Conservation (phyloP, 2,329 filamentous ascomycete species). For the Trichophyton mentagrophytes region DNA sequence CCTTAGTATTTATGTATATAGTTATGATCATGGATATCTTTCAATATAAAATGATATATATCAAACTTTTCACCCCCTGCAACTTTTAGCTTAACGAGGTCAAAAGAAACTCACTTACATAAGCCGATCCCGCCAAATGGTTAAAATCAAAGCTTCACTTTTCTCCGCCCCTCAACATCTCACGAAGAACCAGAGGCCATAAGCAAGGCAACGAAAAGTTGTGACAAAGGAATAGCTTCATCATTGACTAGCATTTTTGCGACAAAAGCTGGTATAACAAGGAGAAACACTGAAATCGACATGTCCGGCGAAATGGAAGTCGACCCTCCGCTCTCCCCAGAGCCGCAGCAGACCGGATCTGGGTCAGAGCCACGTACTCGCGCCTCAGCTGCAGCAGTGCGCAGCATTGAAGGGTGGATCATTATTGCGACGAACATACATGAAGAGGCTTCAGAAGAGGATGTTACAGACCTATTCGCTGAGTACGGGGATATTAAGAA, state of each 20-base stretch:
- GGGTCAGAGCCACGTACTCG: conserved; percentile 32
- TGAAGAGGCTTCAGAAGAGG: conserved; percentile 55
- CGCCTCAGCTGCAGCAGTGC: conserved; percentile 43
- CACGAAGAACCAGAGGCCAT: background rate
- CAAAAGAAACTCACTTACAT: background rate
- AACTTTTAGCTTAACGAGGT: background rate
- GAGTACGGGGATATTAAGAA: conserved; percentile 58
- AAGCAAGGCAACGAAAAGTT: background rate
- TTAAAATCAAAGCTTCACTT: background rate
- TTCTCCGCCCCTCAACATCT: background rate
- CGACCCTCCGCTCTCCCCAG: conserved; percentile 26
- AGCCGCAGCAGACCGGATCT: conserved; percentile 20
- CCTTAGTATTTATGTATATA: background rate
- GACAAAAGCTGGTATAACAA: background rate
- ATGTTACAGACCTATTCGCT: conserved; percentile 52
- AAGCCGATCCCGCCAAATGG: background rate
- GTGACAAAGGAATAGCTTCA: background rate
- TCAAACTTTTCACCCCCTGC: background rate
- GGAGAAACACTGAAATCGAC: conserved; percentile 2
- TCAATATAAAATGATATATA: background rate
- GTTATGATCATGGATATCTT: background rate
- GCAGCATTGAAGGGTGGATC: conserved; percentile 58
- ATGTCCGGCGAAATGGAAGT: conserved; percentile 38
- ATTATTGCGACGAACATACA: conserved; percentile 57
- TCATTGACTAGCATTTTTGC: background rate